Base-by-base conservation (phyloP, 768 basidiomycete genomes). In the Coprinopsis marcescibilis region DNA sequence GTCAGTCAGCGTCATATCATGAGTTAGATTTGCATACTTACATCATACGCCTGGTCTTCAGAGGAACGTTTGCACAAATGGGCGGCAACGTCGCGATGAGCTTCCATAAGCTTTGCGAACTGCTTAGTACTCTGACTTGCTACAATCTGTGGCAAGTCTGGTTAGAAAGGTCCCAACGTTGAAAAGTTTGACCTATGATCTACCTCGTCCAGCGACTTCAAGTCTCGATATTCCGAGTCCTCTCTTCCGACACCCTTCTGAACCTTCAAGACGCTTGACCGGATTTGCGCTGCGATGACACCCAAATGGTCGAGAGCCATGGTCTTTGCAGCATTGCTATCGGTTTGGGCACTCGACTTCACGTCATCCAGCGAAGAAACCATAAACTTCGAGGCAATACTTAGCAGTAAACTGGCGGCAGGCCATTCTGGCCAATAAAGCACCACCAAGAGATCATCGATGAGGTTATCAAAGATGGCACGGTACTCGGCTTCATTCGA, bases 351-450 rank as follows among this genome's bases (percentile, higher is more conserved):
- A 13, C 72, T 72, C 4, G 78, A 76, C 57, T 91, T 92, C 29
- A 84, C 71, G 55, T 96, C 92, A 46, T 92, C 87, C 23, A 97
- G 65, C 0, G 85, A 85, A 3, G 83, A 70, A 19, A 94, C 94
- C 89, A 98, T 89, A 54, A 83, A 84, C 60, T 83, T 86, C 52
- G 83, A 86, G 5, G 84, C 79, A 38, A 96, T 84, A 35, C 76
- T 79, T 29, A 98, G 66, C 30, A 96, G 71, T 14, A 96, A 65
- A 34, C 82, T 76, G 1, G 96, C 89, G 8, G 89, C 94, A 4
- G 96, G 96, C 93, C 95, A 99, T 64, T 99, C 96, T 0, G 96
- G 94, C 81, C 89, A 89, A 60, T 86, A 93, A 4, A 97, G 69
- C 15, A 96, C 92, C 7, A 78, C 76, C 19, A 98, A 73, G 19